Percentiles rank a stretch among this genome's conserved stretches.
These are phyloP conservation scores for Pholiota conissans DNA, from an alignment of 768 basidiomycete genomes.

Conservation along the genomic window DNA sequence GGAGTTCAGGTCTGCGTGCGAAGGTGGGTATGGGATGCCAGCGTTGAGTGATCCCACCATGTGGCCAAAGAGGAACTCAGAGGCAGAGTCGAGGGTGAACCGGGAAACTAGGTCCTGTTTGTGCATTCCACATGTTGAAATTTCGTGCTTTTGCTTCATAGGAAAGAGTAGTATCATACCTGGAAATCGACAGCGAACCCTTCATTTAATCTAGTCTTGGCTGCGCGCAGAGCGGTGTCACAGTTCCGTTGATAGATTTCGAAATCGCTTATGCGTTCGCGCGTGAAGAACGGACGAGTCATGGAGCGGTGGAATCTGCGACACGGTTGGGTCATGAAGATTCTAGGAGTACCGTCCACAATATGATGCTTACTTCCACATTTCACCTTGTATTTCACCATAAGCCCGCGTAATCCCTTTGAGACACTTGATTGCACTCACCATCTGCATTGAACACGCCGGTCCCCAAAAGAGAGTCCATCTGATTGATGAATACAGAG, in stretches of 20 bases:
- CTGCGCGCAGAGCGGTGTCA: slow-evolving; percentile 42
- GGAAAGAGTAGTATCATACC: slow-evolving; percentile 27
- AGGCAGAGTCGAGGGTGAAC: slow-evolving; percentile 68
- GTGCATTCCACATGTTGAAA: neutral
- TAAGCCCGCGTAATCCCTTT: neutral
- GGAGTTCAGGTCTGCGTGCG: slow-evolving; percentile 24
- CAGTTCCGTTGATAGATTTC: slow-evolving; percentile 60
- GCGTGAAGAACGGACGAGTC: slow-evolving; percentile 70
- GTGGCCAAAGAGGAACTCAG: slow-evolving; percentile 58
- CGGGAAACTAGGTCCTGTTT: slow-evolving; percentile 42
- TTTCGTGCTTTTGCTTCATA: neutral
- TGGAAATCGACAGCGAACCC: slow-evolving; percentile 63
- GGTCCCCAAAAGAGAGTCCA: slow-evolving; percentile 45
- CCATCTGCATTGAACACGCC: slow-evolving; percentile 66
- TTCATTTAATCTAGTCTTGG: slow-evolving; percentile 41
- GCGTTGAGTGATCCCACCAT: slow-evolving; percentile 49
- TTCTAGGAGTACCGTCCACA: neutral
- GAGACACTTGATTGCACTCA: slow-evolving; percentile 21
- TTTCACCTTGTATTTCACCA: slow-evolving; percentile 44
- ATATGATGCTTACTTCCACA: slow-evolving; percentile 61
- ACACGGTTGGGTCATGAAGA: neutral
- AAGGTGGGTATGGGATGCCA: slow-evolving; percentile 49
- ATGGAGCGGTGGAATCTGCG: slow-evolving; percentile 60
- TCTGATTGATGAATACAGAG: slow-evolving; percentile 21
- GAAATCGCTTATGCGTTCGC: slow-evolving; percentile 61